Evolutionary conservation across 116 monocot genomes (phyloP).

Genomic region (Iris pallida): DNA sequence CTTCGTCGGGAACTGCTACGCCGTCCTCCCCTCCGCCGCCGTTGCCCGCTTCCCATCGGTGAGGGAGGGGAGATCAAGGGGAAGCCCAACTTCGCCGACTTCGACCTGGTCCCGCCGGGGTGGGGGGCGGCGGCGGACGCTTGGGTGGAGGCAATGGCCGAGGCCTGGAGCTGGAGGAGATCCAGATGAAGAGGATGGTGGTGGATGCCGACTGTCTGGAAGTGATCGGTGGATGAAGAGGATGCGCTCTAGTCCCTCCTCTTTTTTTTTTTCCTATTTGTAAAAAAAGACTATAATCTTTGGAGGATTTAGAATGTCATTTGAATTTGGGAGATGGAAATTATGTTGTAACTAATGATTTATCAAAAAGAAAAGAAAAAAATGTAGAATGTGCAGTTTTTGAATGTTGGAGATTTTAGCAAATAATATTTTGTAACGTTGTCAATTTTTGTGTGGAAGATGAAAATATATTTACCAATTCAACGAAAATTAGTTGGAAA

Average conservation of each 20-base stretch:
- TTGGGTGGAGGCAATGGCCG: constrained; percentile 60
- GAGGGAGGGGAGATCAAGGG: constrained; percentile 50
- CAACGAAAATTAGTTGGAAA: too few species aligned
- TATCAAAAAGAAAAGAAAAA: too few species aligned
- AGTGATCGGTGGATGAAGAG: constrained; percentile 29
- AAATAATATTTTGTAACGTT: too few species aligned
- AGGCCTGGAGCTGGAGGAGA: constrained; percentile 54
- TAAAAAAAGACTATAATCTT: too few species aligned
- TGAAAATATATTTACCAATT: too few species aligned
- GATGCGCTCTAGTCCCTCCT: background rate
- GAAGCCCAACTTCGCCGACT: constrained; percentile 83
- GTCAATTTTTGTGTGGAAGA: too few species aligned
- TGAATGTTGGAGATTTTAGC: too few species aligned
- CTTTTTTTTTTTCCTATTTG: too few species aligned
- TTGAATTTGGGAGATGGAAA: too few species aligned
- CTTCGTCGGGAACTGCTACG: constrained; percentile 75
- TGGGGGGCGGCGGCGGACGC: constrained; percentile 59
- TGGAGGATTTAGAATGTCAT: too few species aligned
- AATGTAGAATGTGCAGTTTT: too few species aligned
- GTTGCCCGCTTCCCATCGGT: constrained; percentile 34
- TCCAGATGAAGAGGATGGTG: constrained; percentile 72
- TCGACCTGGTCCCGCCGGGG: constrained; percentile 55
- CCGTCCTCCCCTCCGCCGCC: constrained; percentile 29
- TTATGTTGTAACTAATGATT: too few species aligned
- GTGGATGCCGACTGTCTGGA: constrained; percentile 72